Conservation (phyloP, 2,329 filamentous ascomycete species). For the Diaporthe sp. region DNA sequence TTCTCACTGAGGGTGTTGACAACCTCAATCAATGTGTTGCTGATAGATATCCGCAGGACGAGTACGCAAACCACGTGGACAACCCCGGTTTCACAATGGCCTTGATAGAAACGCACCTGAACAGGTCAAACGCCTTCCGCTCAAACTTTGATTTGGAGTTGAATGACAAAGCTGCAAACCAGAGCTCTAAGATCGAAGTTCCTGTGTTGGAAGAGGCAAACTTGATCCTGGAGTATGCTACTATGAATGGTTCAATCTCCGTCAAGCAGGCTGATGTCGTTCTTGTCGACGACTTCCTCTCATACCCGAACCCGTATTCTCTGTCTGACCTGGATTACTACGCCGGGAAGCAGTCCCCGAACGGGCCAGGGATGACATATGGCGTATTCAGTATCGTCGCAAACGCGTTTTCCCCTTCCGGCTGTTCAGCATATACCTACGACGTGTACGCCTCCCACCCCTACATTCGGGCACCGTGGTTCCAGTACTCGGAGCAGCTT, state of each 20-base stretch:
- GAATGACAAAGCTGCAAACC: slow-evolving; percentile 55
- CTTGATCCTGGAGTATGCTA: slow-evolving; percentile 74
- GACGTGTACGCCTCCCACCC: slow-evolving; percentile 35
- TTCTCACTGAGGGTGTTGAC: slow-evolving; percentile 20
- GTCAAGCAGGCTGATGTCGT: slow-evolving; percentile 42
- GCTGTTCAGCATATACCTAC: slow-evolving; percentile 39
- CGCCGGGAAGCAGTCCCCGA: slow-evolving; percentile 36
- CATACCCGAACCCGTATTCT: slow-evolving; percentile 37
- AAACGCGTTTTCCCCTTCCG: slow-evolving; percentile 37
- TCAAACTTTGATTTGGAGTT: slow-evolving; percentile 64
- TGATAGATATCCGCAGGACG: slow-evolving; percentile 58
- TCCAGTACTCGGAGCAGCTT: slow-evolving; percentile 41
- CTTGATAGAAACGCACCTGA: slow-evolving; percentile 68
- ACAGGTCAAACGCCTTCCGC: slow-evolving; percentile 70
- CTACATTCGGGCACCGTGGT: slow-evolving; percentile 38
- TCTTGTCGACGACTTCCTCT: slow-evolving; percentile 40
- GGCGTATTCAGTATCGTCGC: slow-evolving; percentile 41
- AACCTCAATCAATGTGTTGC: too few species aligned
- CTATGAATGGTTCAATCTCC: slow-evolving; percentile 73
- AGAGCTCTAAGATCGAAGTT: slow-evolving; percentile 17
- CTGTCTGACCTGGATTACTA: slow-evolving; percentile 40
- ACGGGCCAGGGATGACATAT: slow-evolving; percentile 40
- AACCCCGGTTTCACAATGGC: slow-evolving; percentile 80
- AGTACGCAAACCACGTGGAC: slow-evolving; percentile 77
- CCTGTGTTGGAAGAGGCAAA: slow-evolving; percentile 50